These are phyloP conservation scores for Zygosaccharomyces siamensis DNA, from an alignment of 805 yeast species.

Conservation along the genomic window DNA sequence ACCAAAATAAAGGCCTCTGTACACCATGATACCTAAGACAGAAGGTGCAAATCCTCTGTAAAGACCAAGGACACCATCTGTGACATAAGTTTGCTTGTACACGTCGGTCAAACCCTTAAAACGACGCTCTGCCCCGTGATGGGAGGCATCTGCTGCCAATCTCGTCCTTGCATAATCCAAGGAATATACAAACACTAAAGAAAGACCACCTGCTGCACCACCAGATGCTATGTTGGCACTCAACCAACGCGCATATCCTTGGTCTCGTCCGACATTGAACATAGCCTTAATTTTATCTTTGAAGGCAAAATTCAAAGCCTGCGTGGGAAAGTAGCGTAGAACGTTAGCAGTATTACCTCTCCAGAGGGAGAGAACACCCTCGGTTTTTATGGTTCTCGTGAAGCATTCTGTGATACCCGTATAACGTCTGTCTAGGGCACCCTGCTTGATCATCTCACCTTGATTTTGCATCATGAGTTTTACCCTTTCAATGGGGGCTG, in stretches of 20 bases:
- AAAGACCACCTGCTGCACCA: slow-evolving; percentile 96
- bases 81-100: slow-evolving; percentile 83
- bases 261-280: slow-evolving; percentile 87
- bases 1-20: slow-evolving; percentile 98
- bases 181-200: slow-evolving; percentile 88
- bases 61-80: slow-evolving; percentile 94
- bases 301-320: slow-evolving; percentile 94
- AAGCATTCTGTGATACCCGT: slow-evolving; percentile 85
- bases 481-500: slow-evolving; percentile 90
- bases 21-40: slow-evolving; percentile 87
- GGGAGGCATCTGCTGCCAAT: slow-evolving; percentile 90
- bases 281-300: slow-evolving; percentile 88
- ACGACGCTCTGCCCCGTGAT: slow-evolving; percentile 76
- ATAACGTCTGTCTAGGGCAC: slow-evolving; percentile 77
- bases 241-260: slow-evolving; percentile 85
- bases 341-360: slow-evolving; percentile 98
- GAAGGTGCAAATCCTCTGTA: slow-evolving; percentile 98
- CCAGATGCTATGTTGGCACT: slow-evolving; percentile 96
- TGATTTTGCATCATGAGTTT: slow-evolving; percentile 91
- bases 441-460: slow-evolving; percentile 94
- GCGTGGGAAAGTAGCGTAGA: slow-evolving; percentile 96
- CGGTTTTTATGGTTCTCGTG: slow-evolving; percentile 84
- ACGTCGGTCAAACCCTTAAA: slow-evolving; percentile 93
- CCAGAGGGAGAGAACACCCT: slow-evolving; percentile 89
- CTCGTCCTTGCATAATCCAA: slow-evolving; percentile 96